Evolutionary conservation across 169 alveolate species (phyloP).

Genomic region (Eimeria praecox): DNA sequence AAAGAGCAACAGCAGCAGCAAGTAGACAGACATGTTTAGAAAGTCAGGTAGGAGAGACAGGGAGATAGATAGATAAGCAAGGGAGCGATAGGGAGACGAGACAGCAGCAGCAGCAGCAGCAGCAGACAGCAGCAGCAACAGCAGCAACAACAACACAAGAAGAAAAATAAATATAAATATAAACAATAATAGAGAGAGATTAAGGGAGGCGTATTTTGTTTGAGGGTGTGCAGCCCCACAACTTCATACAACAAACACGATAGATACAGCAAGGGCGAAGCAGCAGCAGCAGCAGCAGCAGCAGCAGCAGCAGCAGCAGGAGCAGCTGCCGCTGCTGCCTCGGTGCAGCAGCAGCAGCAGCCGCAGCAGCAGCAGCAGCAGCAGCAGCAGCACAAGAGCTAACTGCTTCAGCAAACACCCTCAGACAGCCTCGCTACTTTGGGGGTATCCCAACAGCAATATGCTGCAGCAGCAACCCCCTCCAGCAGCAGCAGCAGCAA

Average conservation of each 20-base stretch:
- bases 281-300: not conserved
- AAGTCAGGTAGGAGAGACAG: conserved; percentile 1
- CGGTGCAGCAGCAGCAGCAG: not conserved
- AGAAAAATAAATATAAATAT: not conserved
- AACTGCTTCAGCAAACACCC: not conserved
- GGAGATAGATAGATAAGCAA: not conserved
- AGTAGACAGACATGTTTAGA: not conserved
- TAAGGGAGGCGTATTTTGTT: not conserved
- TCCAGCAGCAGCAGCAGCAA: conserved; percentile 18
- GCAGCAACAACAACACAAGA: not conserved
- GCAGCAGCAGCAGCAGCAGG: not conserved
- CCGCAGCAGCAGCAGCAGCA: not conserved
- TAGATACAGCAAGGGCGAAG: conserved; percentile 2
- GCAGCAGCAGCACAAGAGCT: not conserved
- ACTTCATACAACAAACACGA: not conserved
- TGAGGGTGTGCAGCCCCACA: not conserved
- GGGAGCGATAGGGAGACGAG: conserved; percentile 67
- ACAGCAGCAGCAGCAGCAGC: conserved; percentile 7
- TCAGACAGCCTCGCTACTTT: not conserved
- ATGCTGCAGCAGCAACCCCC: not conserved
- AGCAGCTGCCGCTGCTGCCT: not conserved
- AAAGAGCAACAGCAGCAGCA: not conserved
- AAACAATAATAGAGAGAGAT: too few relatives aligned
- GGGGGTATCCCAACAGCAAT: not conserved
- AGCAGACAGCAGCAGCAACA: not conserved